Base-by-base conservation (phyloP, 495 filamentous ascomycete genomes). In the Daldinia childiae region DNA sequence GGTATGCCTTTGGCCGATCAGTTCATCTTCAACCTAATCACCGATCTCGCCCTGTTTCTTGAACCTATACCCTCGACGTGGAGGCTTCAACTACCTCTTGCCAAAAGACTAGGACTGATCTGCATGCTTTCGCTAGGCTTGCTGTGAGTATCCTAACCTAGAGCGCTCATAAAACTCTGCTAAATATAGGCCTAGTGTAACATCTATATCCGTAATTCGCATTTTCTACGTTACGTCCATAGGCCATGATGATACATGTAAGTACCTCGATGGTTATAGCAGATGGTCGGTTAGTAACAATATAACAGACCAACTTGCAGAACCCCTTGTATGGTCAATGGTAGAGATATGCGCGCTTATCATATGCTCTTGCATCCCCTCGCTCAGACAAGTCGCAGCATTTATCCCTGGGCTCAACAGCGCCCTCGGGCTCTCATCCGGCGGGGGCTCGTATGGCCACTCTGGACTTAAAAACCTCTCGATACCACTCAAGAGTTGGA, bases 121-220 rank as follows among this genome's bases (percentile, higher is more conserved):
- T 57, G 81, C 24, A 79, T 86, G 58, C 80, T 86, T 60, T 78
- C 80, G 26, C 61, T 80, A 26, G 82, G 82, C 48, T 58, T 81
- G 43, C 55, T 81, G 81, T 83, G 41, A 74, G 81, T 66, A 62
- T 57, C 27, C 1, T 19, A 29, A 32, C 38, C 11, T 26, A 1
- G 11, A 38, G n/a, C 0, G 12, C 8, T 43, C 0, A 7, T 19
- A 1, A 21, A 14, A 8, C 54, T 32, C 11, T 15, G 51, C 54
- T 67, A 39, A 74, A 24, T 29, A 27, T 30, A 5, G 15, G 4
- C 27, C 34, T 54, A 74, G 71, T 24, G 72, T 74, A 2, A 67
- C 59, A 14, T 36, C 50, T 4, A 71, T 74, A 36, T 71, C 72
- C 1, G 29, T 74, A 2, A 68, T 74, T 64, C 72, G 72, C 17